Evolutionary conservation across 2,329 filamentous ascomycete genomes (phyloP).

Genomic region (Penicillium sp.): DNA sequence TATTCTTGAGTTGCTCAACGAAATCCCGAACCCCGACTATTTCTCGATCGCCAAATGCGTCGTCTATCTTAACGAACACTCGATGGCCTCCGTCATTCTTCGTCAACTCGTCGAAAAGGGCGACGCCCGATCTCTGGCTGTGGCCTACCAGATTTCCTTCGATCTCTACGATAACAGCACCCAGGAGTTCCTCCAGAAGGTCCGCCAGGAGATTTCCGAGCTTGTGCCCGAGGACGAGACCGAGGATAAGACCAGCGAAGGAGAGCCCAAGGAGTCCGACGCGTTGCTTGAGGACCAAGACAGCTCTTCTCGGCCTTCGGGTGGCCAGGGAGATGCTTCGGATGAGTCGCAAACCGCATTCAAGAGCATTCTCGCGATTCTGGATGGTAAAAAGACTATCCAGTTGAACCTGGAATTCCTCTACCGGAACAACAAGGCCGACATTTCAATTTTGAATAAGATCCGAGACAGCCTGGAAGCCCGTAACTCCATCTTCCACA

Average conservation of each 20-base stretch:
- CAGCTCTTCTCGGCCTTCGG: constrained; percentile 42
- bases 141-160: constrained; percentile 96
- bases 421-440: constrained; percentile 92
- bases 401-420: constrained; percentile 95
- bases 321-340: constrained; percentile 47
- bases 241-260: constrained; percentile 50
- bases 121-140: constrained; percentile 76
- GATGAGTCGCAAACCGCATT: constrained; percentile 60
- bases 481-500: constrained; percentile 97
- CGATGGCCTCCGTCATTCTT: constrained; percentile 86
- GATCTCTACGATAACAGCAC: constrained; percentile 98
- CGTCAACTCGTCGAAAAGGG: constrained; percentile 78
- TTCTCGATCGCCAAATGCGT: constrained; percentile 98
- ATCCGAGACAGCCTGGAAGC: constrained; percentile 94
- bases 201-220: constrained; percentile 77
- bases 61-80: constrained; percentile 90
- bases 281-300: constrained; percentile 59
- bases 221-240: constrained; percentile 47
- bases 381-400: constrained; percentile 91
- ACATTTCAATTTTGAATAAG: constrained; percentile 91
- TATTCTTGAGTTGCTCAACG: constrained; percentile 92
- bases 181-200: constrained; percentile 91
- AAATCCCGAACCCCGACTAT: constrained; percentile 91
- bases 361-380: constrained; percentile 62
- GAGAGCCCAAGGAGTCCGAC: constrained; percentile 62